These are phyloP conservation scores for Annulohypoxylon moriforme DNA, from an alignment of 495 filamentous ascomycete species.

Conservation along the genomic window DNA sequence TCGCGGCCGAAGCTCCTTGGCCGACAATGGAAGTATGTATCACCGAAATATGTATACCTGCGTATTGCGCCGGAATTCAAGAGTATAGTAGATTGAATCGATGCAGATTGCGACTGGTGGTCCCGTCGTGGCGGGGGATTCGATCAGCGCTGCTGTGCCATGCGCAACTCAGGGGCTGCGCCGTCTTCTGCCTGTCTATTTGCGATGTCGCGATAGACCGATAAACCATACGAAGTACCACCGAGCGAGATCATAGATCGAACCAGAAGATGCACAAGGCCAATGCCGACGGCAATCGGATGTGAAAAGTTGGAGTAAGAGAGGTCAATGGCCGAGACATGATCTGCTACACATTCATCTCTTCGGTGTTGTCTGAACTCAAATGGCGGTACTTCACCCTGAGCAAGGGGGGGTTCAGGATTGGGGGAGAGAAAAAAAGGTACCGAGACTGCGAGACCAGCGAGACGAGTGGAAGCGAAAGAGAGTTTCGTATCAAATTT, in stretches of 20 bases:
- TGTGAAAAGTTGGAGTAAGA: constrained; percentile 22
- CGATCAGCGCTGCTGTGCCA: constrained; percentile 37
- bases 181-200: constrained; percentile 2
- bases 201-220: constrained; percentile 17
- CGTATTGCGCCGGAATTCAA: constrained; percentile 16
- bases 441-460: constrained; percentile 19
- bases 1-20: constrained; percentile 22
- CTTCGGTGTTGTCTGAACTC: constrained; percentile 43
- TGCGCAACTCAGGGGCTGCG: constrained; percentile 31
- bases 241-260: constrained; percentile 10
- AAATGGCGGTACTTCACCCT: constrained; percentile 39
- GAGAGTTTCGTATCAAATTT: constrained; percentile 41
- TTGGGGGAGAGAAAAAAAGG: constrained; percentile 18
- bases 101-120: constrained; percentile 13
- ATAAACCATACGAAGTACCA: neutral
- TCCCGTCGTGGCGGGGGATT: constrained; percentile 28
- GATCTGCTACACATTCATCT: constrained; percentile 43
- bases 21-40: neutral
- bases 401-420: constrained; percentile 21
- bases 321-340: constrained; percentile 38
- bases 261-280: constrained; percentile 7
- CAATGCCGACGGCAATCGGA: constrained; percentile 16
- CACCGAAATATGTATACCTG: constrained; percentile 13
- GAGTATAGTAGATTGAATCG: constrained; percentile 9
- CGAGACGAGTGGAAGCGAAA: constrained; percentile 28